Base-by-base conservation (phyloP, 305 asterid genomes). In the Fraxinus nigra region DNA sequence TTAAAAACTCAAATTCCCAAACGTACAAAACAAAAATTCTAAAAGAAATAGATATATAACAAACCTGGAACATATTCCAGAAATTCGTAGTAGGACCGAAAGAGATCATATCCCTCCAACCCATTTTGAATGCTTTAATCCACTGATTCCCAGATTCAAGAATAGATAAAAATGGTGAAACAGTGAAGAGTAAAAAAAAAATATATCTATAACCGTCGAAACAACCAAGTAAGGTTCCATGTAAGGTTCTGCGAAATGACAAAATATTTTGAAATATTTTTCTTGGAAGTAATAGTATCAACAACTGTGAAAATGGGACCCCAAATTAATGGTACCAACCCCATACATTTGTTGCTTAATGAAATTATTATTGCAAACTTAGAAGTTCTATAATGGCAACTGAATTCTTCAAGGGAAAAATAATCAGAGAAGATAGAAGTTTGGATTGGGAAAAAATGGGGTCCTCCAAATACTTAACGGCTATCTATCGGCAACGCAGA, bases 31-130 rank as follows among this genome's bases (percentile, higher is more conserved):
- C 2, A 73, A 51, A 81, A 8, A 35, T 24, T 40, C 59, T 13
- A 78, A 22, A 5, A 48, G 11, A 16, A 76, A 78, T 46, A 46
- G 48, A 11, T 22, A 20, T 46, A 22, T 24, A 2, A 85, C 92
- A 83, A 85, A 92, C 97, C 97, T 85, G 97, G 85, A 92, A 89
- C 80, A 91, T 86, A 79, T 85, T 86, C 81, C 87, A 54, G 81
- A 92, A 84, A 83, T 87, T 86, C n/a, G 90, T 81, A 63, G 86
- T 37, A 69, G 88, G 88, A 76, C 87, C 85, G 85, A 87, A 80
- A 20, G 87, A 75, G 73, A 87, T 79, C 77, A 85, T 78, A 70
- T 87, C 86, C 83, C 83, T 88, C 94, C 93, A 83, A 74, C 89
- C 91, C 95, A 90, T 88, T 80, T 79, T 38, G 61, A 38, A 75